Evolutionary conservation across 2,329 filamentous ascomycete species (phyloP), one percentile per base, ranked within the genome.

Genomic region (Byssoonygena ceratinophila): DNA sequence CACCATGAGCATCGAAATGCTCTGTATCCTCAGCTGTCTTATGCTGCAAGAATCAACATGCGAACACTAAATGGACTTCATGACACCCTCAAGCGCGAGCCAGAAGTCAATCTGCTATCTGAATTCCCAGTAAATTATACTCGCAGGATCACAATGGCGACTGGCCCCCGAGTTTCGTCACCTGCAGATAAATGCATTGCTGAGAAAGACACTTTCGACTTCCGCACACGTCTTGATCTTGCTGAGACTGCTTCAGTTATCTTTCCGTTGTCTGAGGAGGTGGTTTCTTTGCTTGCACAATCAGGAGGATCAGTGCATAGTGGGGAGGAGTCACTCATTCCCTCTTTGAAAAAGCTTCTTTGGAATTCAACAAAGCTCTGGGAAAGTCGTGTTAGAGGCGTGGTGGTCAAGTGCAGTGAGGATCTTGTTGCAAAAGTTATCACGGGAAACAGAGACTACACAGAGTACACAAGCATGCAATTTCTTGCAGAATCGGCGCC

Each of bases 301-400:
- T 57, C 48, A n/a, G 43, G 37, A 34, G 31, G 31, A 12, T 34
- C 31, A 36, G 40, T 18, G 22, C 31, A 34, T 5, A 27, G 29
- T 25, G 16, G 20, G 23, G 52, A 57, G 29, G 43, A 55, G 37
- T 20, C 51, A 23, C 54, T 61, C 7, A 18, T 51, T 7, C 6
- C 5, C 23, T 53, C 60, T 34, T 51, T 63, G 46, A 60, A 59
- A 47, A 32, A 37, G 25, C 52, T 64, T 1, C 22, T 63, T 43
- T 62, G 58, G 56, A 40, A 55, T n/a, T 63, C 61, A 4, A 46
- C 47, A 23, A 60, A 58, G 43, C 53, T 65, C 6, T 65, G 58
- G 57, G 58, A 65, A 46, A 53, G n/a, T 20, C 46, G 22, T 25
- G 32, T 60, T 14, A 53, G 60, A 51, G 60, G 61, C 12, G 59